Evolutionary conservation across 179 eudicot genomes (phyloP), one percentile per base, ranked within the genome.

Genomic region (Corrigiola litoralis): DNA sequence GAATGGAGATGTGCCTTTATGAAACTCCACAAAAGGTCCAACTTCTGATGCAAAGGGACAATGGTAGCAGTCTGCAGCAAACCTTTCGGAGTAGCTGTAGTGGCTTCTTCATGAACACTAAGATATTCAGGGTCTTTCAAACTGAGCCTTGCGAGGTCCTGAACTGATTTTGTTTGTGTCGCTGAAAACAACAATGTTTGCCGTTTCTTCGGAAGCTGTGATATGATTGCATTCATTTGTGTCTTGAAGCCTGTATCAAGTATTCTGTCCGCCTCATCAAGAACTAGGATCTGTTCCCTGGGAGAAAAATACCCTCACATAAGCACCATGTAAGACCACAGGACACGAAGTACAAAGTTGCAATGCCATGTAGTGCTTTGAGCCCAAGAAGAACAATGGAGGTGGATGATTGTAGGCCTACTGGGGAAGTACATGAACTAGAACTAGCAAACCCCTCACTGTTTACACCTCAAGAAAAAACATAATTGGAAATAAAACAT

Each of bases 231-330:
- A 78, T 89, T 87, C 52, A 92, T 27, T 16, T 72, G 88, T 57
- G 63, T 85, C 69, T 87, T 92, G 65, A 92, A 92, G 25, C 92
- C 92, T 25, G 63, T 73, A 74, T 92, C 98, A 65, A 92, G 98
- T 65, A 92, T 87, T 47, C 98, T 87, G 75, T 92, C 98, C 67
- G 96, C 98, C 83, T 92, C 96, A 52, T 92, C 98, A 63, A 92
- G 96, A 51, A 92, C 96, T 71, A 92, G 70, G 24, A 90, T 80
- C 98, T 92, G 96, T 79, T 72, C 56, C 64, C 65, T 37, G 63
- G 55, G 53, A 63, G 34, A 50, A 61, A 63, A 56, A 42, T 32
- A n/a, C 29, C 57, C 54, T 56, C 61, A 68, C 58, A 61, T 28
- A 73, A 29, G 45, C 50, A 59, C 33, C 41, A 53, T 14, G 37